Evolutionary conservation across 352 stramenopile genomes (phyloP).

Genomic region (Plasmopara halstedii): DNA sequence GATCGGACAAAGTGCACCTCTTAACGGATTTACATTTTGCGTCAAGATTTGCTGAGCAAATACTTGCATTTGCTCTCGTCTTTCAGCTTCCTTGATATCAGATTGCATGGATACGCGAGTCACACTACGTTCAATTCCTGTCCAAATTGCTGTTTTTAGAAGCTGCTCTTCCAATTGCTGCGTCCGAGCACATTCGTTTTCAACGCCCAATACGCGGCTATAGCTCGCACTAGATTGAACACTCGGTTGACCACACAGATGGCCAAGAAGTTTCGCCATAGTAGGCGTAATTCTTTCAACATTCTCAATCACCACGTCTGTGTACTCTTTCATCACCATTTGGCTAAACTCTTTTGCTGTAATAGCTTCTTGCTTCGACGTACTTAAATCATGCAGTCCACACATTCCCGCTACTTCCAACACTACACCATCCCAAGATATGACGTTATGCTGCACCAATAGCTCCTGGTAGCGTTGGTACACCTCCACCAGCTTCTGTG

Average conservation of each 20-base stretch:
- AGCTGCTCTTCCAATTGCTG: conserved; percentile 33
- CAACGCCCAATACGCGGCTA: conserved; percentile 31
- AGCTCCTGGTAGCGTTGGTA: conserved; percentile 52
- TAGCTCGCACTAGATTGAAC: conserved; percentile 53
- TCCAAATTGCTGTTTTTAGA: conserved; percentile 4
- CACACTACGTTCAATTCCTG: background rate
- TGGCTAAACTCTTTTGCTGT: conserved; percentile 25
- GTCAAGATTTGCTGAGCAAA: conserved; percentile 21
- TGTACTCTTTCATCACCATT: conserved; percentile 34
- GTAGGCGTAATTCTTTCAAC: conserved; percentile 58
- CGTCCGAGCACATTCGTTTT: conserved; percentile 23
- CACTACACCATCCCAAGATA: conserved; percentile 62
- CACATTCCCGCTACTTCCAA: conserved; percentile 39
- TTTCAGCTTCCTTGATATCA: background rate
- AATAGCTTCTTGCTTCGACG: background rate
- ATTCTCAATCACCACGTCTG: conserved; percentile 66
- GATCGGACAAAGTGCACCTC: background rate
- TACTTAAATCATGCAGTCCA: conserved; percentile 1
- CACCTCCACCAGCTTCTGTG: conserved; percentile 30
- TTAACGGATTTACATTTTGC: background rate
- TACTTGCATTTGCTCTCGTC: conserved; percentile 13
- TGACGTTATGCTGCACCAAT: conserved; percentile 39
- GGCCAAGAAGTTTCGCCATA: conserved; percentile 43
- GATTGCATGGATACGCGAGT: conserved; percentile 1
- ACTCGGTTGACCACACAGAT: conserved; percentile 26